Base-by-base conservation (phyloP, 2,329 filamentous ascomycete genomes). In the Emergomyces pasteurianus region DNA sequence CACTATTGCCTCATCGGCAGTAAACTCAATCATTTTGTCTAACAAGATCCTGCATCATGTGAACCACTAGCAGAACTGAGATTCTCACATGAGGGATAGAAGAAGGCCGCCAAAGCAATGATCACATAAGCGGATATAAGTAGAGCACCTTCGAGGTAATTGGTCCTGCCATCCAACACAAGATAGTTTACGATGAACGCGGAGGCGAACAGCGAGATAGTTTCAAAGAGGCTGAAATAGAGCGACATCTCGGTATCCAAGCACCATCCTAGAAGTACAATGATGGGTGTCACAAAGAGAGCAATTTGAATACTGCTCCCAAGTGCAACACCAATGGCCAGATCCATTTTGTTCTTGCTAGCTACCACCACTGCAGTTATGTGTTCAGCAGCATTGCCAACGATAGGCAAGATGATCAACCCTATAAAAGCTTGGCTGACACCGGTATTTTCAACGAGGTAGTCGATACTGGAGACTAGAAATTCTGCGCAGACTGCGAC, bases 211-310 rank as follows among this genome's bases (percentile, higher is more conserved):
- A 95, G 82, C 61, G 87, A 89, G 26, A 94, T 88, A 0, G 90
- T 95, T 80, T 95, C 90, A 74, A 95, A 95, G 56, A 90, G 81
- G 63, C 90, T 90, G 73, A 95, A 95, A 77, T 92, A 91, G 40
- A 95, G 80, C 34, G 87, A 83, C 85, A 89, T 88, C n/a, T 85
- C 79, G 62, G 81, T 82, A 63, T 80, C 75, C 72, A 88, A 81
- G 63, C 80, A 81, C 86, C 86, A 89, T n/a, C 86, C 86, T 23
- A 89, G 77, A 28, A 89, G 83, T 38, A 89, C 86, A 38, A 88
- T 80, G 21, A 89, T 75, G 0, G 86, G 86, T 3, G 86, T 88
- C 58, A 89, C 80, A 69, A 89, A 86, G 8, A 89, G 77, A 16
- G 86, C 77, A 69, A 89, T 88, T 73, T 89, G 86, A 66, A 89